Base-by-base conservation (phyloP, 805 yeast species). In the Candida maris region DNA sequence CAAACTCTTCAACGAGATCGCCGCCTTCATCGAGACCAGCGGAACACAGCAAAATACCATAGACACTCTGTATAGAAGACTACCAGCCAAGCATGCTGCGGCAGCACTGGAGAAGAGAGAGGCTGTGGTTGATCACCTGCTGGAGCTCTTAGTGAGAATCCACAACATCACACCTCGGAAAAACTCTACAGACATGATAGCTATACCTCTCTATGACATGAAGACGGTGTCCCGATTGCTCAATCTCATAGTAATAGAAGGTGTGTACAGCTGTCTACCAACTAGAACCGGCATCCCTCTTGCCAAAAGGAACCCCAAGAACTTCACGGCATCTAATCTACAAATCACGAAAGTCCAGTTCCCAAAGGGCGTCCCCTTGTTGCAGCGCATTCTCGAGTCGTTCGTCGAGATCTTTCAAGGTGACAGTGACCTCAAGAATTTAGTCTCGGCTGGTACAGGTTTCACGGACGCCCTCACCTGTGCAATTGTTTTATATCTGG, bases 161-260 rank as follows among this genome's bases (percentile, higher is more conserved):
- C 77, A 74, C 45, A 31, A 42, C 4, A 39, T 61, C 2, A 61
- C 79, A 3, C 41, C 43, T 1, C 59, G 54, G 30, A 36, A 52
- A 18, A 56, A 52, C 12, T 41, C 54, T n/a, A 37, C 48, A 5
- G 67, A 68, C 39, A 45, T 74, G 33, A 67, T 84, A 8, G 66
- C 82, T 6, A 80, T 91, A 12, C 85, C 97, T 0, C 66, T 91
- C 7, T 88, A 86, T 49, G 97, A 93, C 56, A 79, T 91, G 71
- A 83, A 79, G 54, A 71, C 76, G 4, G 73, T 93, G 38, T 81
- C 83, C 23, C 73, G 69, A 16, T 53, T 91, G 29, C 57, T 83
- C 14, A 82, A 80, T 44, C 39, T 82, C 8, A 65, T 89, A 2
- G 75, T 88, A 0, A 59, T 82, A 2, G 81, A 79, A 45, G 89